Evolutionary conservation across 1,284 basidiomycete genomes (phyloP), one percentile per base, ranked within the genome.

Genomic region (Ustanciosporium gigantosporum): DNA sequence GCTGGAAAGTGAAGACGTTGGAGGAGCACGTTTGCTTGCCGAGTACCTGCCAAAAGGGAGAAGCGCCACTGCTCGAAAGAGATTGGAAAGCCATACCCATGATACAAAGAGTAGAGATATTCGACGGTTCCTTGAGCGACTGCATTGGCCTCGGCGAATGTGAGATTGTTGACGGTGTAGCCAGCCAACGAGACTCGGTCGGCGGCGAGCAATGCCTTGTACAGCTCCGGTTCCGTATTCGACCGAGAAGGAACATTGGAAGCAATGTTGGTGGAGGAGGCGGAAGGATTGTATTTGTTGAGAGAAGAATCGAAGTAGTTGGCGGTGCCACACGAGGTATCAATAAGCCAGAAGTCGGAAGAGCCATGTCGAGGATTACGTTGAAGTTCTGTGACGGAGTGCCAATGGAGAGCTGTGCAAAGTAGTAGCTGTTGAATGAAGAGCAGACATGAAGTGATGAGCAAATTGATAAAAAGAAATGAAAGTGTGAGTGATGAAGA

Each of bases 161-260:
- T 76, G 47, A 78, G 73, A 25, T 66, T 68, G 31, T 53, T 55
- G 38, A 80, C 72, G 13, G 73, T 76, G 60, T 78, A 78, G 22
- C 77, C 79, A 2, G 73, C 79, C 11, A 80, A 58, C 3, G 70
- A 60, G 19, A 80, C 68, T 19, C 65, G 73, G 44, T 96, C 93
- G 9, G 81, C 69, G 0, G 81, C 89, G 5, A 93, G 83, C 4
- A 74, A n/a, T 69, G 3, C 93, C 93, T 0, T 80, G 73, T 0
- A 88, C 91, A 37, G 83, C 79, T 5, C 92, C 93, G 31, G 84
- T 87, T 23, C 91, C 92, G 68, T 96, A 97, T 2, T 83, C 82
- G 46, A 95, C 88, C 11, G 79, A 70, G 77, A 95, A 95, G 0
- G 82, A 15, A 68, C 72, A 25, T 41, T 41, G 14, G 58, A 60